Evolutionary conservation across 1,284 basidiomycete species (phyloP), one percentile per base, ranked within the genome.

Genomic region (Golubevia sp.): DNA sequence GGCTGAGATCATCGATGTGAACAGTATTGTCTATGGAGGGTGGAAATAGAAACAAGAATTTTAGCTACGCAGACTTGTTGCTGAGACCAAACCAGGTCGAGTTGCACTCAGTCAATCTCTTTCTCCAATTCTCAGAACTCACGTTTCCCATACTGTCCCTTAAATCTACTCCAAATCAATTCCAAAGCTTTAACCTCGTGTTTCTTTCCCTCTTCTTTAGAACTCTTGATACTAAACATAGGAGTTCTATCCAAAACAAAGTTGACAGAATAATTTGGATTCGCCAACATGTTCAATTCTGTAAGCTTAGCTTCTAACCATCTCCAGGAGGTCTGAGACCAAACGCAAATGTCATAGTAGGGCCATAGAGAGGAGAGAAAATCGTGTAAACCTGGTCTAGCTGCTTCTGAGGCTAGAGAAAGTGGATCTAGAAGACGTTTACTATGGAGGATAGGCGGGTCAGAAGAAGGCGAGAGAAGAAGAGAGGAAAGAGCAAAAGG

Each of bases 221-320:
- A 21, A 0, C 89, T 89, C 76, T 93, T 93, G 2, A 95, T 91
- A 2, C 89, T 91, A 81, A 95, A 95, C 93, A 96, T 96, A 58
- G 88, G 89, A 0, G 89, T 91, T 74, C 92, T 91, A 86, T 95
- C 93, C 15, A 94, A 86, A 24, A 81, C 78, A 54, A 76, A 71
- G 15, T 67, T 64, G 55, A 71, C 61, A 55, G 59, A 62, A 64
- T 25, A 62, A 21, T 51, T 56, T 38, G 51, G 52, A 23, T 34
- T 30, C 24, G 57, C 67, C 58, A 96, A 85, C 89, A 95, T 92
- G 24, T 89, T 91, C 24, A 96, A 87, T 83, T 96, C 93, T 18
- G 92, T 89, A 3, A 97, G 87, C 84, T 96, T 97, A 30, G 90
- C 89, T 84, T 97, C 94, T 26, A 96, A 86, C 93, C 93, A 96